Evolutionary conservation across 2,329 filamentous ascomycete species (phyloP), one percentile per base, ranked within the genome.

Genomic region (Colletotrichum sp.): DNA sequence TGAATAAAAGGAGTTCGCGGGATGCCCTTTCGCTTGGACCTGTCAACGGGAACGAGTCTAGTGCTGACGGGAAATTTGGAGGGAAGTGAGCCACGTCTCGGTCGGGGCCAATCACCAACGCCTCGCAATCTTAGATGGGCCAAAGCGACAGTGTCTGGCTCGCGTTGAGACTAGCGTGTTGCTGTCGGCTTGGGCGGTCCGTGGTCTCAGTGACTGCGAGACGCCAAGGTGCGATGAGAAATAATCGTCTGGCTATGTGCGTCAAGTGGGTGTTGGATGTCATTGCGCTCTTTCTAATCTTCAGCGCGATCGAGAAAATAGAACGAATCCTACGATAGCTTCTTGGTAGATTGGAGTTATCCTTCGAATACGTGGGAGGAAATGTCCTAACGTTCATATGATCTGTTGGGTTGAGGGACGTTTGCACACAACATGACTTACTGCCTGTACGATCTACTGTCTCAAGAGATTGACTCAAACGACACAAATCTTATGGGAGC

Each of bases 31-130:
- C 3, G 38, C 62, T 38, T 56, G 52, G 52, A 38, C 13, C 34
- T 14, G 38, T 24, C 38, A 32, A 14, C 36, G 24, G 56, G 32
- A 74, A 59, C 32, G 32, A 24, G 30, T 43, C 38, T 67, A 67
- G 68, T 30, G 68, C 72, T 74, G 62, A 63, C 36, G n/a, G 24
- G 32, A 63, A 38, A 67, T 62, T 73, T 43, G 63, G 18, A 67
- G 26, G 56, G 24, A 63, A 26, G 14, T 8, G 26, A 72, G 73
- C 69, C 69, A 73, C 13, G 63, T 48, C n/a, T 48, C 21, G 30
- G 16, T 13, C 26, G 13, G n/a, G 36, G 9, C 73, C 63, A 68
- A 73, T 68, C 56, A 63, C 16, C 8, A 2, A 30, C 63, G 69
- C 63, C 69, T 73, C 69, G 63, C 48, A 63, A 68, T 75, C 62